Evolutionary conservation across 768 basidiomycete genomes (phyloP).

Genomic region (Xerocomellus dryophilus): DNA sequence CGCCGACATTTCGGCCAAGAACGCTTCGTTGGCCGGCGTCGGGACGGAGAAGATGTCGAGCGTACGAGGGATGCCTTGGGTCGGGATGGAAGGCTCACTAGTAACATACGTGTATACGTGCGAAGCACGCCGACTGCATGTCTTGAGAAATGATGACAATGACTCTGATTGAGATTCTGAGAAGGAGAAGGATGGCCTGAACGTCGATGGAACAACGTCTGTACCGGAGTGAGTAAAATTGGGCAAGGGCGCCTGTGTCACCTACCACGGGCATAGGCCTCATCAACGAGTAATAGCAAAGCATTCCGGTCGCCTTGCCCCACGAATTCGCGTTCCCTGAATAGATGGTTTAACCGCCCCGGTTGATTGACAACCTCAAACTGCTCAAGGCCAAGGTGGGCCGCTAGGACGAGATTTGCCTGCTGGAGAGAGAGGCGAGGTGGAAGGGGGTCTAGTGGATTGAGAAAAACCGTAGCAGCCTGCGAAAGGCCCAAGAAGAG

Average conservation of each 20-base stretch:
- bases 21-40: constrained; percentile 37
- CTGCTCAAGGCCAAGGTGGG: constrained; percentile 68
- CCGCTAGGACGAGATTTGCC: constrained; percentile 59
- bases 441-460: constrained; percentile 41
- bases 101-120: constrained; percentile 57
- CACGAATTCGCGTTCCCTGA: constrained; percentile 48
- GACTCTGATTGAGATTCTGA: constrained; percentile 31
- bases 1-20: constrained; percentile 43
- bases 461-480: constrained; percentile 61
- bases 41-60: constrained; percentile 43
- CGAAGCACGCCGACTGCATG: constrained; percentile 55
- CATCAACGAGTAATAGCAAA: constrained; percentile 55
- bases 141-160: constrained; percentile 52
- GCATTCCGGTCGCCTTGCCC: constrained; percentile 51
- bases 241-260: not conserved
- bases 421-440: constrained; percentile 47
- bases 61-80: constrained; percentile 31
- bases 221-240: constrained; percentile 3
- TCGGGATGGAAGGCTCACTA: constrained; percentile 34
- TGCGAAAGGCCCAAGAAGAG: constrained; percentile 37
- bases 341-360: constrained; percentile 17
- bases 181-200: constrained; percentile 49
- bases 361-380: constrained; percentile 50
- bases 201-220: constrained; percentile 58
- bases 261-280: constrained; percentile 54